Conservation (phyloP, 73 alveolate species). For the Tetrahymena thermophila region DNA sequence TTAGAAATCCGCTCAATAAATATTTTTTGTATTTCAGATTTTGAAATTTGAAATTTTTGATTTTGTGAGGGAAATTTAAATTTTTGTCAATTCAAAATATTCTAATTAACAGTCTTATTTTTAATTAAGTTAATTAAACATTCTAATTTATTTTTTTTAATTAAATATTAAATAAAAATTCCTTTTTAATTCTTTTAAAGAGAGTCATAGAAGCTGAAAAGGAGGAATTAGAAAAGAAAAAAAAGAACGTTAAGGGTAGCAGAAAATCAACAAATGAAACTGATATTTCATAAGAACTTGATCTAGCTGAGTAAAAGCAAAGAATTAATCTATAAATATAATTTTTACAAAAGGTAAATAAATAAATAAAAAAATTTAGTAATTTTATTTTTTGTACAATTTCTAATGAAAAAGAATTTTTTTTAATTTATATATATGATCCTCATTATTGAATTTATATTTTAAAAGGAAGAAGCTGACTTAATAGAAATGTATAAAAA, state of each 20-base stretch:
- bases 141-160: too few species aligned
- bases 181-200: background rate
- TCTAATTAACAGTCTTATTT: background rate
- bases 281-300: background rate
- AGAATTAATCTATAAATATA: slow-evolving; percentile 12
- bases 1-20: background rate
- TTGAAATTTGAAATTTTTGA: background rate
- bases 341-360: background rate
- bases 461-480: slow-evolving; percentile 44
- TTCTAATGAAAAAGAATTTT: too few species aligned
- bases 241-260: slow-evolving; percentile 20
- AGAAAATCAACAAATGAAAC: background rate
- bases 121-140: background rate
- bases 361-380: background rate
- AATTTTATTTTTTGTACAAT: too few species aligned
- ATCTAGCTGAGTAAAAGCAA: background rate
- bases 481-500: slow-evolving; percentile 6
- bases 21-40: background rate
- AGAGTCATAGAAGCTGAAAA: slow-evolving; percentile 38
- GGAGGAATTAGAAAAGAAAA: slow-evolving; percentile 51
- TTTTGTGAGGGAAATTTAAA: background rate
- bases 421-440: too few species aligned
- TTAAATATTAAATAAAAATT: too few species aligned
- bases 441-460: background rate
- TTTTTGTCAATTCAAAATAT: background rate